phyloP scores from a whole-genome alignment of 192 early-diverging fungal species.

The Linnemannia exigua region DNA sequence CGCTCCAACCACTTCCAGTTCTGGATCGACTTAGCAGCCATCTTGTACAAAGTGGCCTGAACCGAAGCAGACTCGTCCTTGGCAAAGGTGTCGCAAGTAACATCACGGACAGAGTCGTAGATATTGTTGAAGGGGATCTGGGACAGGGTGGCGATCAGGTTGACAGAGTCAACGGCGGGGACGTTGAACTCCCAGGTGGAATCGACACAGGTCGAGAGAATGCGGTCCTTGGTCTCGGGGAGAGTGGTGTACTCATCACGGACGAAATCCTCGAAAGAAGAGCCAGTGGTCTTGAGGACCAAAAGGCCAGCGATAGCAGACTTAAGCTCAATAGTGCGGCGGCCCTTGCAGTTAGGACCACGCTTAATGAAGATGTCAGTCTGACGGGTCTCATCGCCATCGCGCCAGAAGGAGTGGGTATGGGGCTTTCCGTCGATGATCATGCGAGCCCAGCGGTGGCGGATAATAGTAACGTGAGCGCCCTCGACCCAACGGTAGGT shows the following conservation, averaged over 20 bases:
- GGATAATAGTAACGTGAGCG: slow-evolving; percentile 75
- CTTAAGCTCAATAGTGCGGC: slow-evolving; percentile 59
- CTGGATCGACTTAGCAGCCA: slow-evolving; percentile 75
- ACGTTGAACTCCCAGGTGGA: slow-evolving; percentile 72
- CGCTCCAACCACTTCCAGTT: slow-evolving; percentile 72
- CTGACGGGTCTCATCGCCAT: slow-evolving; percentile 78
- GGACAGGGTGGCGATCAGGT: slow-evolving; percentile 33
- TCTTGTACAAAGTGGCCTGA: slow-evolving; percentile 85
- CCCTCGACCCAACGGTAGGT: slow-evolving; percentile 78
- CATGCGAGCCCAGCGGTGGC: slow-evolving; percentile 85
- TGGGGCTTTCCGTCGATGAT: slow-evolving; percentile 70
- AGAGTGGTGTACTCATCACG: slow-evolving; percentile 83
- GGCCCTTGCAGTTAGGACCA: slow-evolving; percentile 42
- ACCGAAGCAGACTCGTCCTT: slow-evolving; percentile 84
- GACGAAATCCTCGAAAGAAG: slow-evolving; percentile 81
- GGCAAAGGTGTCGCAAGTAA: slow-evolving; percentile 80
- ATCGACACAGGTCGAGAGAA: slow-evolving; percentile 83
- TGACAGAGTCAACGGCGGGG: slow-evolving; percentile 22
- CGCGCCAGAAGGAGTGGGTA: slow-evolving; percentile 79
- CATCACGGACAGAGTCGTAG: slow-evolving; percentile 69
- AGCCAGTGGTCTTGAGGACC: slow-evolving; percentile 88
- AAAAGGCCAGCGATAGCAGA: slow-evolving; percentile 80
- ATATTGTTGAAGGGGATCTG: slow-evolving; percentile 67
- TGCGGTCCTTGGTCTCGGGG: slow-evolving; percentile 79
- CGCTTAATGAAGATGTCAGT: slow-evolving; percentile 67